These are phyloP conservation scores for Blastomyces silverae DNA, from an alignment of 2,329 filamentous ascomycete genomes.

Conservation along the genomic window DNA sequence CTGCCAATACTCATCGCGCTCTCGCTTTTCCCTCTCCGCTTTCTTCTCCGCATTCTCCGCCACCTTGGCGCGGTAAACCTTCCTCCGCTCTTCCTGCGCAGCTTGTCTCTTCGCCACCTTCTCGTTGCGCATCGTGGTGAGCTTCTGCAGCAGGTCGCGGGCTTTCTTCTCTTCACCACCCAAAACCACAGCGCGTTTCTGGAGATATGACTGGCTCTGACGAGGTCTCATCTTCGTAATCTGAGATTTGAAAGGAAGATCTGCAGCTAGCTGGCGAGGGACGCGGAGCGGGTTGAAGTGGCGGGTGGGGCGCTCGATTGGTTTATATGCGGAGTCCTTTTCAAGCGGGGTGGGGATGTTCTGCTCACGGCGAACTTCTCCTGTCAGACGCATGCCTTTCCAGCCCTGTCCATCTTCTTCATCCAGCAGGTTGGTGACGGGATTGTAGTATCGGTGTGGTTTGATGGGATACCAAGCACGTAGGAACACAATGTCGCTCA, in stretches of 20 bases:
- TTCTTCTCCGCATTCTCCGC: slow-evolving; percentile 79
- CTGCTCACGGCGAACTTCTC: slow-evolving; percentile 74
- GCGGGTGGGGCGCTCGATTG: slow-evolving; percentile 52
- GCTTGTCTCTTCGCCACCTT: slow-evolving; percentile 73
- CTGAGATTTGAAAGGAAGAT: slow-evolving; percentile 88
- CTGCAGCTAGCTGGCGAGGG: slow-evolving; percentile 55
- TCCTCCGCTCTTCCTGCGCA: slow-evolving; percentile 82
- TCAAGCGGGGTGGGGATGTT: slow-evolving; percentile 68
- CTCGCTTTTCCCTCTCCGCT: slow-evolving; percentile 76
- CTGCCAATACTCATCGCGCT: slow-evolving; percentile 88
- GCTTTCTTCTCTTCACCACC: slow-evolving; percentile 84
- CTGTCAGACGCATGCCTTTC: slow-evolving; percentile 90
- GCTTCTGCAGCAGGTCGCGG: slow-evolving; percentile 82
- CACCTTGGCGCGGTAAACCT: slow-evolving; percentile 74
- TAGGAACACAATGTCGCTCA: slow-evolving; percentile 93
- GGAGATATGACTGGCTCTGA: slow-evolving; percentile 77
- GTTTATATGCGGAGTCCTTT: slow-evolving; percentile 78
- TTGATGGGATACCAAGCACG: slow-evolving; percentile 95
- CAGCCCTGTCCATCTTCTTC: slow-evolving; percentile 47
- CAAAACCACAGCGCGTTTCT: slow-evolving; percentile 87
- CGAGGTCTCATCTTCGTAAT: slow-evolving; percentile 75
- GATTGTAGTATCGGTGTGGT: slow-evolving; percentile 94
- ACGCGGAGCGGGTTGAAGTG: slow-evolving; percentile 64
- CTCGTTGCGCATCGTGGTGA: slow-evolving; percentile 84
- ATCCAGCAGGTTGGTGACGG: slow-evolving; percentile 83